Evolutionary conservation across 1,139 yeast genomes (phyloP), one percentile per base, ranked within the genome.

Genomic region (Wickerhamomyces sp.): DNA sequence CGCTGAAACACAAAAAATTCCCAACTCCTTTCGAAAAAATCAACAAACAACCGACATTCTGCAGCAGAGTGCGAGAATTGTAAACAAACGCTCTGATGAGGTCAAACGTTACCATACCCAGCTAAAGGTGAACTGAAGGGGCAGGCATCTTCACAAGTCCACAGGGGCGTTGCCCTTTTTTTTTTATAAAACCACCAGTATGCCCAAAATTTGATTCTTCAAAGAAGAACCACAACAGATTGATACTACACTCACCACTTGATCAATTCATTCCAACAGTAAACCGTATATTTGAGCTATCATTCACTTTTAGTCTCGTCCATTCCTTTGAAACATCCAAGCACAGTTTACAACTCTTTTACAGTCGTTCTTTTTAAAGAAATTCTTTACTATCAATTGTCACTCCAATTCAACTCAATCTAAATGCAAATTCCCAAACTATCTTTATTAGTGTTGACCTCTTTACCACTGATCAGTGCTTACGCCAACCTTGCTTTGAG

Each of bases 401-500:
- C 37, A 29, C 30, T 29, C 41, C 36, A 34, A 23, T 18, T 18
- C 23, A 18, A 36, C 38, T 37, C 41, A 13, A 31, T 35, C 13
- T 6, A 40, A 36, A 54, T 54, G 55, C 52, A 43, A 45, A 33
- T 55, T 27, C 8, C 42, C 27, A 38, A 33, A 11, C 34, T 52
- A 36, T 36, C 48, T n/a, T 53, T 55, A 13, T 36, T 49, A 34
- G 53, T 48, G 7, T 39, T 45, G 34, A 51, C 54, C n/a, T 13
- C 40, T 6, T 37, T 48, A 14, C 52, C 52, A 14, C 5, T 47
- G 29, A 57, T 37, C 23, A 34, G 53, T 5, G 56, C 58, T 7
- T 52, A 52, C 37, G 45, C 57, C 18, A 54, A 55, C 45, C n/a
- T 55, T 34, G 60, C 57, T 11, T 41, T 53, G 30, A 54, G 59